These are phyloP conservation scores for Mycosphaerella arachidis DNA, from an alignment of 2,329 filamentous ascomycete species.

Conservation along the genomic window DNA sequence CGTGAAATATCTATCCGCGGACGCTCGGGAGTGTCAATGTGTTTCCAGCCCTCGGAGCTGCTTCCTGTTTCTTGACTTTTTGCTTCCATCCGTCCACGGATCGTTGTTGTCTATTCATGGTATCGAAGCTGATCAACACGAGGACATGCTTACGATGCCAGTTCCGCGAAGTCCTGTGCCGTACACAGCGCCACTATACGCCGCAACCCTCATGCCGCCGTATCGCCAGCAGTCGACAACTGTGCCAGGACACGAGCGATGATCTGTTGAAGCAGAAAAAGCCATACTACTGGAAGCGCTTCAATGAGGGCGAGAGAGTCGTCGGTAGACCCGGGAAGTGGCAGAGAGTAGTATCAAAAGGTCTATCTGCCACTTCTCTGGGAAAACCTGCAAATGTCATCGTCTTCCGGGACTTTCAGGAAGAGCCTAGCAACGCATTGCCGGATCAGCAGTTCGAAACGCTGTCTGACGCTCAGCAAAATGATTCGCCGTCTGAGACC, in stretches of 20 bases:
- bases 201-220: not conserved
- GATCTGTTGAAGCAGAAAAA: not conserved
- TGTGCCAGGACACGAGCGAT: not conserved
- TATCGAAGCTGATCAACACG: not conserved
- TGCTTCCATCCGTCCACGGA: not conserved
- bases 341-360: constrained; percentile 23
- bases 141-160: constrained; percentile 5
- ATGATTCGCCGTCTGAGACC: not conserved
- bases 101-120: constrained; percentile 1
- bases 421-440: not conserved
- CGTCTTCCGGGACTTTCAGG: constrained; percentile 15
- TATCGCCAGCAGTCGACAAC: not conserved
- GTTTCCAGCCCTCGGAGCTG: not conserved
- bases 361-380: constrained; percentile 22
- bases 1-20: not conserved
- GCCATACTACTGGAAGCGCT: constrained; percentile 1
- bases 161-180: constrained; percentile 1
- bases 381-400: constrained; percentile 25
- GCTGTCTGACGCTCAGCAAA: not conserved
- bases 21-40: not conserved
- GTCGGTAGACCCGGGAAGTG: constrained; percentile 25
- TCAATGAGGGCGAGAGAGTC: constrained; percentile 36
- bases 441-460: not conserved
- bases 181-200: not conserved
- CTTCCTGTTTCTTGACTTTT: not conserved